phyloP scores from a whole-genome alignment of 1,284 basidiomycete genomes.

The Trametes polyzona region DNA sequence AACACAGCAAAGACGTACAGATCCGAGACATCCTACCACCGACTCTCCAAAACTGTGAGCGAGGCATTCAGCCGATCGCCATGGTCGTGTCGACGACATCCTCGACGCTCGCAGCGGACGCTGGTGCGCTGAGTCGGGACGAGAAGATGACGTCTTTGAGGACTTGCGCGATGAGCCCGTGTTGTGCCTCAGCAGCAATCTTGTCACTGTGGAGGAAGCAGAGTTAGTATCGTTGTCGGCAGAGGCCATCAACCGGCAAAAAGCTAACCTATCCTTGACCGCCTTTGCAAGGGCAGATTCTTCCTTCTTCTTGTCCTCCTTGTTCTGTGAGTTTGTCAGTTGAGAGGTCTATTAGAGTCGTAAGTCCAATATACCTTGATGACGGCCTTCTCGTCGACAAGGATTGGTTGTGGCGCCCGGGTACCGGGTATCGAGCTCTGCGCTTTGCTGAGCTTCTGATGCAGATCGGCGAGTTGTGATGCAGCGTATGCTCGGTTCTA shows the following conservation, averaged over 20 bases:
- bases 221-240: neutral
- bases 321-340: constrained; percentile 45
- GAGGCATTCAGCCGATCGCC: constrained; percentile 32
- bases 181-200: constrained; percentile 87
- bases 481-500: constrained; percentile 93
- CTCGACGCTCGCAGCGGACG: constrained; percentile 29
- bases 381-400: constrained; percentile 49
- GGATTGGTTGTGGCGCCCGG: constrained; percentile 53
- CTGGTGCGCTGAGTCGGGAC: constrained; percentile 47
- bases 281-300: constrained; percentile 80
- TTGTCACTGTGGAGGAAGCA: constrained; percentile 59
- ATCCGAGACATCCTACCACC: neutral
- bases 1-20: constrained; percentile 20
- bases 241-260: neutral
- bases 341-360: neutral
- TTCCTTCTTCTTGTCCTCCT: constrained; percentile 78
- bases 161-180: constrained; percentile 88
- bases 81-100: constrained; percentile 46
- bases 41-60: too few species aligned
- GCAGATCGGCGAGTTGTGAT: constrained; percentile 86
- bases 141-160: constrained; percentile 89
- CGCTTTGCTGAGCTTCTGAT: constrained; percentile 81
- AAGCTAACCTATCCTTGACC: constrained; percentile 79
- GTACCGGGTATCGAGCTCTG: constrained; percentile 58
- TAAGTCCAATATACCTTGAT: constrained; percentile 36